Conservation (phyloP, 192 early-diverging fungal genomes). For the Backusella tarrabulga region DNA sequence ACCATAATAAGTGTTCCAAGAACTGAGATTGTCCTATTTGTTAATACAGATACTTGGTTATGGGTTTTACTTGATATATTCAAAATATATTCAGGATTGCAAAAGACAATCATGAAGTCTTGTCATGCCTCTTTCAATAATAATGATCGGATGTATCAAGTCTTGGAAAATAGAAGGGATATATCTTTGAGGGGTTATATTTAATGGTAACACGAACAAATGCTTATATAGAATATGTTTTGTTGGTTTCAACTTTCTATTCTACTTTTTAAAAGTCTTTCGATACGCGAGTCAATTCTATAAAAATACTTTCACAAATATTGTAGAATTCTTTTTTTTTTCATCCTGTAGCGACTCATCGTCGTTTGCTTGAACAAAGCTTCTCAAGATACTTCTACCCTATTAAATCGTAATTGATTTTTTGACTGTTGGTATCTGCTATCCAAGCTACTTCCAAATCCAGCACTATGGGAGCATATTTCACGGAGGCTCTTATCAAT, state of each 20-base stretch:
- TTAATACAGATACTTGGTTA: not conserved
- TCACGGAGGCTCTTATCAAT: no score
- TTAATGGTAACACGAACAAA: not conserved
- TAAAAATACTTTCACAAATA: not conserved
- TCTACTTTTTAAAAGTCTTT: not conserved
- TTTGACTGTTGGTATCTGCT: no score
- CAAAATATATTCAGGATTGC: not conserved
- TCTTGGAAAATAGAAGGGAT: not conserved
- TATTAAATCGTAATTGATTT: not conserved
- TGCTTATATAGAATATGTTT: not conserved
- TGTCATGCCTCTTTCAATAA: not conserved
- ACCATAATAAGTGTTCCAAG: not conserved
- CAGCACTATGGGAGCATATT: no score
- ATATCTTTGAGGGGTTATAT: not conserved
- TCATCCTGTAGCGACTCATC: not conserved
- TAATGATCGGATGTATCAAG: not conserved
- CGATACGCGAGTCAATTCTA: not conserved
- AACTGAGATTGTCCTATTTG: not conserved
- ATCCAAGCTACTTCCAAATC: no score
- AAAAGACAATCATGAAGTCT: not conserved
- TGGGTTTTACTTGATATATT: not conserved
- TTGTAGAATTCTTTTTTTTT: not conserved
- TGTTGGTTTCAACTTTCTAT: not conserved
- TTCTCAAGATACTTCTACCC: not conserved
- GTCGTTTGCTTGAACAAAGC: not conserved